Evolutionary conservation across 352 stramenopile genomes (phyloP), one percentile per base, ranked within the genome.

Genomic region (Phytophthora vignae): DNA sequence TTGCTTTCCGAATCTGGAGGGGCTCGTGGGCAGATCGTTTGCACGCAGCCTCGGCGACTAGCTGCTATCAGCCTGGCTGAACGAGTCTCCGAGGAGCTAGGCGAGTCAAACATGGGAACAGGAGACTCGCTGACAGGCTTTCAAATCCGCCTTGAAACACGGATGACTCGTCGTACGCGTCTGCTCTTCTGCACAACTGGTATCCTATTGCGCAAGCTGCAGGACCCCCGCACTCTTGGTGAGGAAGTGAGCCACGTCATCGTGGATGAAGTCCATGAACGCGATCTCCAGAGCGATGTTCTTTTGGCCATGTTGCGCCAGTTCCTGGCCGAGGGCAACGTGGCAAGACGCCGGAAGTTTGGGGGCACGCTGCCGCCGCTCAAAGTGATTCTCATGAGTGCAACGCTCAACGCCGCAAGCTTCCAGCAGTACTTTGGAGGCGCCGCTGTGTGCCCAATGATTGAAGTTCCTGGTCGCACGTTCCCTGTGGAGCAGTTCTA

Each of bases 201-300:
- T 36, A 95, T 99, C 21, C 72, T 99, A 36, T 77, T 99, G 9
- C 92, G 96, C 12, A 90, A 92, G 58, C 79, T 99, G 5, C 96
- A 98, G 55, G 82, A 91, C 2, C 87, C 95, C 12, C 78, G 69
- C 5, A 92, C 85, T 5, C 77, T 98, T 3, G 71, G 66, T 2
- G 73, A 95, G 31, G 88, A 92, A 54, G 81, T 99, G 44, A 98
- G 95, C 25, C 97, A 99, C 76, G 90, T 99, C 57, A 96, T 99
- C 55, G 91, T 99, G 15, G 98, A 99, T 76, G 97, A 99, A 77
- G 96, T 99, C 29, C 97, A 99, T 73, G 98, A 99, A 79, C 87
- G 98, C 17, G 91, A 98, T 68, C 77, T 98, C 15, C 93, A 98
- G 64, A 98, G 85, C 14, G 94, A 98, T 54, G 93, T 98, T 44